Conservation (phyloP, 441 rosid genomes). For the Capsella rubella region DNA sequence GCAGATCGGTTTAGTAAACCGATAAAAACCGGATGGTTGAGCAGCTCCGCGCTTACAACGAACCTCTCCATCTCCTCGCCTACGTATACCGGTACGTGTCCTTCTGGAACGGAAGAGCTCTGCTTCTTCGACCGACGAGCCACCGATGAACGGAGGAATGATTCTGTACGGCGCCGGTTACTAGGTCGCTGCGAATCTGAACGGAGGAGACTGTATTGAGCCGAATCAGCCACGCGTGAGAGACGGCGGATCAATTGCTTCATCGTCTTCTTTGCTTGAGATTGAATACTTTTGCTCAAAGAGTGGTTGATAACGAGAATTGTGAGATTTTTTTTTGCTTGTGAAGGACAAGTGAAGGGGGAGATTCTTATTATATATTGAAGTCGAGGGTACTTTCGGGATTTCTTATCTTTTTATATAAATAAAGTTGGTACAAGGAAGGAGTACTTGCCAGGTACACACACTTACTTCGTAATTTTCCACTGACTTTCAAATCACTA, state of each 20-base stretch:
- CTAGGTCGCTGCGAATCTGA: conserved; percentile 47
- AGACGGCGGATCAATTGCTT: conserved; percentile 89
- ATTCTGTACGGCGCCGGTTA: conserved; percentile 34
- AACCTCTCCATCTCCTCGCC: conserved; percentile 98
- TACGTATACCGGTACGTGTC: conserved; percentile 44
- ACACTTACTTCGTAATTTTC: conserved; percentile 23
- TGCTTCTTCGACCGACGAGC: conserved; percentile 35
- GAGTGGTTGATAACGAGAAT: conserved; percentile 10
- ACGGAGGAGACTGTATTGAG: conserved; percentile 76
- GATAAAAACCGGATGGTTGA: conserved; percentile 84
- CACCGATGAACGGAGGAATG: conserved; percentile 26
- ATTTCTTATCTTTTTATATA: neutral
- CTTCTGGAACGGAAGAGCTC: conserved; percentile 29
- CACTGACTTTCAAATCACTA: neutral
- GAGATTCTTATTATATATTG: conserved; percentile 20
- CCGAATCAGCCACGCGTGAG: conserved; percentile 87
- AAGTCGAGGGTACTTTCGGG: conserved; percentile 16
- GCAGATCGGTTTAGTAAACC: conserved; percentile 84
- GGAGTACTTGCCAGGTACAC: conserved; percentile 53
- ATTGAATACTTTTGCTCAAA: neutral
- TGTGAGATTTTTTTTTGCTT: conserved; percentile 9
- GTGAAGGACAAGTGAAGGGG: neutral
- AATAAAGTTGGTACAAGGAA: conserved; percentile 40
- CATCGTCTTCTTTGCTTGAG: conserved; percentile 47
- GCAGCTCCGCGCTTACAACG: conserved; percentile 80